Base-by-base conservation (phyloP, 2,329 filamentous ascomycete genomes). In the Podosphaera aphanis region DNA sequence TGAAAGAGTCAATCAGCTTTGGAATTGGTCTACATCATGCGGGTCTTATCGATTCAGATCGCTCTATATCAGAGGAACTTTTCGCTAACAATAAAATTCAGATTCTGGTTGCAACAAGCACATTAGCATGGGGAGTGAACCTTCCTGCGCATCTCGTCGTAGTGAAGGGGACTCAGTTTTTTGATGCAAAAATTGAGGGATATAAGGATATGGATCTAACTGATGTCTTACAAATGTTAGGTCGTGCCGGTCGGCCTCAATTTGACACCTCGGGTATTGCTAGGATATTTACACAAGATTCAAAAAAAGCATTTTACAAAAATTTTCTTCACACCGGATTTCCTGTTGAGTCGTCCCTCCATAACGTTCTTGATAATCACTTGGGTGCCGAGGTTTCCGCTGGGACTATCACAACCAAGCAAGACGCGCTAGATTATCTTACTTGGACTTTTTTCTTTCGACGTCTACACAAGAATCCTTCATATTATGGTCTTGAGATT, bases 371-470 rank as follows among this genome's bases (percentile, higher is more conserved):
- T 6, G 88, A 95, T 63, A 93, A 98, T 65, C 92, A 98, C 70
- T 70, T 98, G 60, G 80, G 85, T 50, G 90, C 90, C 48, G 90
- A 98, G 64, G 77, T 95, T 5, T 93, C 86, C 0, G 84, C 90
- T 0, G 86, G 83, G 53, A 98, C 90, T 0, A 83, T 98, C 44
- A 68, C 79, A 27, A 93, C 85, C 7, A 94, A 94, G 62, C 90
- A 98, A 62, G 90, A 98, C 63, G 90, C 90, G 0, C 71, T 98
- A 3, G 92, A 98, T 62, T 98, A 98, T 59, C 65, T 98, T 45
- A 98, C 90, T 0, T 98, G 92, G 90, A 98, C 92, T 0, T 98
- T 98, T 67, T 98, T 98, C 72, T 98, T 98, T 71, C 76, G 92
- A 2, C 73, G 90, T 10, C 66, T 98, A 35, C 90, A 98, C 66